phyloP scores from a whole-genome alignment of 2,329 filamentous ascomycete species.

The Fusarium tanahbumbuense region DNA sequence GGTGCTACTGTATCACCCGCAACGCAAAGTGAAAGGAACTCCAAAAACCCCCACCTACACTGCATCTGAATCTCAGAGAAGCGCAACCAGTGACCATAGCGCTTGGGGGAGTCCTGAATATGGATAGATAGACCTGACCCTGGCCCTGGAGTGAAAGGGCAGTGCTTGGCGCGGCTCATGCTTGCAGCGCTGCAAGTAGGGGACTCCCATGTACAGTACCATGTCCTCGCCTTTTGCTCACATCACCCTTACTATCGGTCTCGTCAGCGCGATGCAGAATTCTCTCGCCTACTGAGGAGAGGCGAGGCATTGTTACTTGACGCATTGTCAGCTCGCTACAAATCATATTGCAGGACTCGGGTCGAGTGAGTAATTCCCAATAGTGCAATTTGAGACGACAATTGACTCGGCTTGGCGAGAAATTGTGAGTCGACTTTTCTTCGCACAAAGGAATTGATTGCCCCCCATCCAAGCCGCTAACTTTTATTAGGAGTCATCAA shows the following conservation, averaged over 20 bases:
- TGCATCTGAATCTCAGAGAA: slow-evolving; percentile 38
- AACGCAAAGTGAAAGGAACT: slow-evolving; percentile 9
- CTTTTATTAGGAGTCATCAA: not conserved
- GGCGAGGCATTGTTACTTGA: slow-evolving; percentile 25
- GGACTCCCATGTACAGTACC: slow-evolving; percentile 7
- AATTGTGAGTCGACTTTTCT: slow-evolving; percentile 14
- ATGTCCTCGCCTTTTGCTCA: slow-evolving; percentile 26
- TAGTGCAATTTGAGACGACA: not conserved
- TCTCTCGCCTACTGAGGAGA: not conserved
- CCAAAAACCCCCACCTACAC: slow-evolving; percentile 37
- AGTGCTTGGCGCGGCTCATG: slow-evolving; percentile 37
- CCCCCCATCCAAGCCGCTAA: slow-evolving; percentile 6
- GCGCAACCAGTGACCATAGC: slow-evolving; percentile 20
- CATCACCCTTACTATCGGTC: slow-evolving; percentile 34
- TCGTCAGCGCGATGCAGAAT: slow-evolving; percentile 35
- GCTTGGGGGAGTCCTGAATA: slow-evolving; percentile 4
- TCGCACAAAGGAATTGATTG: slow-evolving; percentile 4
- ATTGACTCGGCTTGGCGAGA: slow-evolving; percentile 15
- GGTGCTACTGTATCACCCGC: slow-evolving; percentile 3
- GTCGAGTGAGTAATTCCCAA: not conserved
- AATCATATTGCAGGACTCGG: slow-evolving; percentile 14
- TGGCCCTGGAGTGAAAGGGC: slow-evolving; percentile 7
- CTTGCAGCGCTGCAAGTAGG: slow-evolving; percentile 5
- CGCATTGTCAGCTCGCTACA: slow-evolving; percentile 38
- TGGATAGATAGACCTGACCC: not conserved